Evolutionary conservation across 208 protist species (phyloP), one percentile per base, ranked within the genome.

Genomic region (Crithidia acanthocephali): DNA sequence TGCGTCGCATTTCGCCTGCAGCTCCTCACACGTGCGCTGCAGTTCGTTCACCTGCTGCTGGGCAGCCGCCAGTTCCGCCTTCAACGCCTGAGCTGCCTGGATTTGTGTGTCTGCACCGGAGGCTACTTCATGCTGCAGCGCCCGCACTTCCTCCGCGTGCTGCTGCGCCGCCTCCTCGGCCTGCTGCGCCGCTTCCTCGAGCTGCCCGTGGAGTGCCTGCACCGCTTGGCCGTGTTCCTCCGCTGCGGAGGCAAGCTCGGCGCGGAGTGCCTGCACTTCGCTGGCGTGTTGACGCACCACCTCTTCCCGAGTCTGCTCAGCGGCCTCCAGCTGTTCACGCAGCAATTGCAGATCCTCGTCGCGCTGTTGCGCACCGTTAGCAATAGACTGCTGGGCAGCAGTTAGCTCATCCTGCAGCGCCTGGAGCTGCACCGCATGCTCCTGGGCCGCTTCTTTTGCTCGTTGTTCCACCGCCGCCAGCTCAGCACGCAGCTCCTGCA

Each of bases 271-370:
- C 47, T 51, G 18, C 44, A 30, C 18, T 35, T 68, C 57, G 32
- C 52, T 56, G 30, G 58, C 64, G 18, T 35, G 51, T 61, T 76
- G 53, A 16, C 51, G 55, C 2, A 35, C 52, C 23, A n/a, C 16
- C 59, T 51, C 47, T 7, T 51, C 47, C 7, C 47, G 47, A 22
- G 47, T 18, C 47, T 51, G 47, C 47, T 51, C 15, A 15, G 47
- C 47, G 1, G 47, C 47, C 18, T 51, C 47, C 22, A 77, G 55
- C 67, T 77, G 60, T 16, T 52, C 40, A 32, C 66, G 64, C 0
- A 79, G 58, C 28, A 50, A 27, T 27, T 71, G 27, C 8, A 72
- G 42, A 5, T 48, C 45, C 56, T 72, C 44, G 44, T 20, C 55
- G 28, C 20, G 57, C 37, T 52, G 64, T 23, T 72, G 52, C 8